Evolutionary conservation across 2,329 filamentous ascomycete genomes (phyloP).

Genomic region (Juglanconis oblonga): DNA sequence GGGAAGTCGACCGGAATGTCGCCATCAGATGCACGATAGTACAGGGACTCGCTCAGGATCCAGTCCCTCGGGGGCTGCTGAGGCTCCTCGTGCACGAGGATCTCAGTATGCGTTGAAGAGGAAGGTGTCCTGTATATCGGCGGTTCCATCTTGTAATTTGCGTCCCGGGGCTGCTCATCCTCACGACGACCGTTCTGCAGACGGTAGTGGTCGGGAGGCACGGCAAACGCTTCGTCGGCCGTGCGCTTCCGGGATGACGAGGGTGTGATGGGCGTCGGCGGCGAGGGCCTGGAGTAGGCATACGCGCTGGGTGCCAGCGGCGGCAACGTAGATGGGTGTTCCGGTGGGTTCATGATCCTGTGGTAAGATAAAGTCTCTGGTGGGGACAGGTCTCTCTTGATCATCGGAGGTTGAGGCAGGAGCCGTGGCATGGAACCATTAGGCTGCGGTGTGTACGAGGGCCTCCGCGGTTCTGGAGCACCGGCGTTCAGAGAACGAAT

Average conservation of each 20-base stretch:
- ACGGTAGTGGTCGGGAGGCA: constrained; percentile 7
- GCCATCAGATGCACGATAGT: constrained; percentile 6
- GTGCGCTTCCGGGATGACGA: constrained; percentile 10
- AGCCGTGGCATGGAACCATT: constrained; percentile 11
- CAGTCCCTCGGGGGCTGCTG: background rate
- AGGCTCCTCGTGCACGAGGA: background rate
- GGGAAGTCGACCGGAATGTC: constrained; percentile 4
- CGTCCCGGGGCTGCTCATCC: constrained; percentile 6
- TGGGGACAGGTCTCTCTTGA: constrained; percentile 2
- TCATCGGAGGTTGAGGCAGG: constrained; percentile 3
- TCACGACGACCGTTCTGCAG: constrained; percentile 14
- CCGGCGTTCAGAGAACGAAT: constrained; percentile 3
- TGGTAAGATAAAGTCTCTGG: constrained; percentile 6
- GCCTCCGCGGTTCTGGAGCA: constrained; percentile 1
- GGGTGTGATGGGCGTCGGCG: background rate
- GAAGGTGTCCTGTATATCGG: background rate
- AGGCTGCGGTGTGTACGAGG: constrained; percentile 5
- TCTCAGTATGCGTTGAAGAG: background rate
- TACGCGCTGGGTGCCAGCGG: background rate
- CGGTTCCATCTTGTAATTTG: constrained; percentile 3
- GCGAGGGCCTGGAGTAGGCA: background rate
- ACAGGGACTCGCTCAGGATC: constrained; percentile 3
- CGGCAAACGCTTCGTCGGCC: constrained; percentile 11
- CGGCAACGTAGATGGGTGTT: background rate
- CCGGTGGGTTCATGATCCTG: background rate